Evolutionary conservation across 306 rosid genomes (phyloP).

Genomic region (Casuarina glauca): DNA sequence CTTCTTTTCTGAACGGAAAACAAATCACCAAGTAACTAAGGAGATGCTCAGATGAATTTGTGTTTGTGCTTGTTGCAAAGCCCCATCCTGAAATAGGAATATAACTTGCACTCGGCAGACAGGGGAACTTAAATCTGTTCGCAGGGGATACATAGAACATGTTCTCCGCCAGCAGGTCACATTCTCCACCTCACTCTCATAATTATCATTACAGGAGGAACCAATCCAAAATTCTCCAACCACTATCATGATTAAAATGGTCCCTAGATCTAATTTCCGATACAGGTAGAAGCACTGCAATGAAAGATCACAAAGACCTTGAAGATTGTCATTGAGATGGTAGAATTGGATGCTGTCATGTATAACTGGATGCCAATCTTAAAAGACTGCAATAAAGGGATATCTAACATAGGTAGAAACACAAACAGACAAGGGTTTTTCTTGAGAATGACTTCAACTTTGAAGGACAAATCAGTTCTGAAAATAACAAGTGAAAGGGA

Average conservation of each 20-base stretch:
- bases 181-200: background rate
- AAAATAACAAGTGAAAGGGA: background rate
- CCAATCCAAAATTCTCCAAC: background rate
- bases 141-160: background rate
- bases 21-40: too few relatives aligned
- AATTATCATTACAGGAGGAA: background rate
- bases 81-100: background rate
- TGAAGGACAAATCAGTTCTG: background rate
- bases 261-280: background rate
- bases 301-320: too few relatives aligned
- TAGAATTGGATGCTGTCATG: background rate
- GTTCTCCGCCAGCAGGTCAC: background rate
- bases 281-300: background rate
- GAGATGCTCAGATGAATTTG: too few relatives aligned
- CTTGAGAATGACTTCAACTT: background rate
- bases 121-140: background rate
- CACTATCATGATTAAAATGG: background rate
- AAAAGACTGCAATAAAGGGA: background rate
- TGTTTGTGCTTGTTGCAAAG: too few relatives aligned
- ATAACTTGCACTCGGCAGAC: too few relatives aligned
- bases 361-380: background rate
- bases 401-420: background rate
- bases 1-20: too few relatives aligned
- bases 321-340: background rate
- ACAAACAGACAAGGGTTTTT: background rate